These are phyloP conservation scores for Silene noctiflora DNA, from an alignment of 179 eudicot species.

Conservation along the genomic window DNA sequence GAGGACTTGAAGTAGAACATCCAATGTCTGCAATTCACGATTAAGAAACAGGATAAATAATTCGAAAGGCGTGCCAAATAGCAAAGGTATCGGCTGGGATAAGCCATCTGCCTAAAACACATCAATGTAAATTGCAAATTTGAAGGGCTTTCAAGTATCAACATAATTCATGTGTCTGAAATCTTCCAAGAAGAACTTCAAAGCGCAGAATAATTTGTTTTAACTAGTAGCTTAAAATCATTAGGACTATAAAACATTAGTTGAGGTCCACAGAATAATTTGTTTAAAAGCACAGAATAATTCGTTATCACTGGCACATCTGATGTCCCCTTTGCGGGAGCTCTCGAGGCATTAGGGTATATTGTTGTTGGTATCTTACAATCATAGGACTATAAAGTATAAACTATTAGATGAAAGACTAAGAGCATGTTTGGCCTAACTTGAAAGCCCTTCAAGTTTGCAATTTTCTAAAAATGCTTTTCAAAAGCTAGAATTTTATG, in stretches of 20 bases:
- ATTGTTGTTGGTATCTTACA: background rate
- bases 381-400: background rate
- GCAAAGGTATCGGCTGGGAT: background rate
- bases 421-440: too few species aligned
- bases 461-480: too few species aligned
- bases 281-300: too few species aligned
- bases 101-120: conserved; percentile 11
- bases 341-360: too few species aligned
- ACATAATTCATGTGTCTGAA: background rate
- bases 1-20: conserved; percentile 81
- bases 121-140: background rate
- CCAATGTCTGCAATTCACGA: conserved; percentile 69
- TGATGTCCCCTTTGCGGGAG: too few species aligned
- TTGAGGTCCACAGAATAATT: background rate
- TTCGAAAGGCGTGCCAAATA: background rate
- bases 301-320: too few species aligned
- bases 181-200: background rate
- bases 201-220: background rate
- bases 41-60: background rate
- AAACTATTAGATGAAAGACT: conserved; percentile 2
- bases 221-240: background rate
- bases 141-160: too few species aligned
- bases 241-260: background rate
- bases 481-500: too few species aligned
- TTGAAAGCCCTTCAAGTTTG: too few species aligned